These are phyloP conservation scores for Trichocladium uniseriatum DNA, from an alignment of 495 filamentous ascomycete genomes.

Conservation along the genomic window DNA sequence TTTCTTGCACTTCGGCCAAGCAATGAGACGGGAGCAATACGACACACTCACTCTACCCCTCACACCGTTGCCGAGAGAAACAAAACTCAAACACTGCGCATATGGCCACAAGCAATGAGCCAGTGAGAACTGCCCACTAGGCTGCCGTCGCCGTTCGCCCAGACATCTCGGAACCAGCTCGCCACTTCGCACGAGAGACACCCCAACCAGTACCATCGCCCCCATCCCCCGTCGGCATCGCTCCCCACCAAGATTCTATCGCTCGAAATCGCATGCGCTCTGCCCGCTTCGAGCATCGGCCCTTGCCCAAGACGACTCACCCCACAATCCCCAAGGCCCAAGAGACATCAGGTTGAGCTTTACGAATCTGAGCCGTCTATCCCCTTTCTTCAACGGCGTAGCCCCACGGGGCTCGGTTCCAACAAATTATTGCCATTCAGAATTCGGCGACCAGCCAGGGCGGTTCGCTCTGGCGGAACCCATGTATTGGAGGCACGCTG, in stretches of 20 bases:
- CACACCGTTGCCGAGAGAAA: slow-evolving; percentile 6
- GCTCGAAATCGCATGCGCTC: slow-evolving; percentile 31
- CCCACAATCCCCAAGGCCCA: background rate
- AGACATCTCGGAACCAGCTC: slow-evolving; percentile 24
- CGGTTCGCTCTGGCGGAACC: slow-evolving; percentile 63
- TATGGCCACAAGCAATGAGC: slow-evolving; percentile 28
- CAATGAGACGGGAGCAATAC: slow-evolving; percentile 17
- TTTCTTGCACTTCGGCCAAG: slow-evolving; percentile 25
- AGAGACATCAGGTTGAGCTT: too few species aligned
- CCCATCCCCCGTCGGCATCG: too few species aligned
- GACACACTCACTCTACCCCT: background rate
- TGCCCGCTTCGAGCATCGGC: slow-evolving; percentile 21
- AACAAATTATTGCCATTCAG: slow-evolving; percentile 45
- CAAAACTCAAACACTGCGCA: slow-evolving; percentile 4
- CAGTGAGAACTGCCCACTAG: slow-evolving; percentile 24
- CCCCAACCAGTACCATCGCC: too few species aligned
- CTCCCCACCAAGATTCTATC: slow-evolving; percentile 16
- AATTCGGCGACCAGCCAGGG: slow-evolving; percentile 56
- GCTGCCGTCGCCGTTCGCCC: slow-evolving; percentile 21
- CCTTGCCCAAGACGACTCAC: slow-evolving; percentile 4
- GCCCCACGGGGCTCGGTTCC: slow-evolving; percentile 39
- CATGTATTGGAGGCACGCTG: slow-evolving; percentile 61
- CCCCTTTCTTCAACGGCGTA: slow-evolving; percentile 17
- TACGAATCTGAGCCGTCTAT: too few species aligned
- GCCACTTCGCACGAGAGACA: slow-evolving; percentile 4